Base-by-base conservation (phyloP, 306 rosid species). In the Quercus wislizeni region DNA sequence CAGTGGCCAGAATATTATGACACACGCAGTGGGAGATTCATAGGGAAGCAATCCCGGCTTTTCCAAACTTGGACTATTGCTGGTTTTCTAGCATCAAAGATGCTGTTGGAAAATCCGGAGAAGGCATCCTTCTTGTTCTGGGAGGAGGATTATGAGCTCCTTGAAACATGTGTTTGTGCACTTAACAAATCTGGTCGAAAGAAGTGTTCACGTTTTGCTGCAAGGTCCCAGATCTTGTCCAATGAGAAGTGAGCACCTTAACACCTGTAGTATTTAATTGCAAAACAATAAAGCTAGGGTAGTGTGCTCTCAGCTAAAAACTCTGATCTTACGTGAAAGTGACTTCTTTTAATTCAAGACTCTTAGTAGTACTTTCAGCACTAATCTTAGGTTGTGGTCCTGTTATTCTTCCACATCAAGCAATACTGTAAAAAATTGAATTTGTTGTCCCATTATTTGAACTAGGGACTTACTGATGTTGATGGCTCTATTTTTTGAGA, bases 1-100 rank as follows among this genome's bases (percentile, higher is more conserved):
- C 61, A 85, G 46, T 91, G 98, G 97, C 98, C 97, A 0, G 97
- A 93, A 78, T 93, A 93, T 75, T 93, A 93, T 20, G 98, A 93
- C 82, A 91, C 87, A 1, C 88, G 84, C 25, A 80, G 84, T 3
- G 98, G 94, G 61, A 93, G 91, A 59, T 85, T 93, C 56, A 81
- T 91, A 4, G 98, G 98, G 35, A 93, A 93, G 75, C 94, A 90
- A 87, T 76, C 97, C 17, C 88, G 94, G 38, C 80, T 88, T 46
- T 81, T 74, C 83, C 98, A 90, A 80, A 90, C 98, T 13, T 93
- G 98, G 98, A 93, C 97, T 30, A 77, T 91, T 25, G 94, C 94
- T 0, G 97, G 93, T 59, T 90, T 83, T 79, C 90, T 93, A 55
- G 78, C 94, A 6, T 90, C 98, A 0, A 91, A 91, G 88, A 78